Percentiles rank a stretch among this genome's conserved stretches.
Evolutionary conservation across 202 grass and related monocot genomes (phyloP).

Genomic region (Elaeis oleifera): DNA sequence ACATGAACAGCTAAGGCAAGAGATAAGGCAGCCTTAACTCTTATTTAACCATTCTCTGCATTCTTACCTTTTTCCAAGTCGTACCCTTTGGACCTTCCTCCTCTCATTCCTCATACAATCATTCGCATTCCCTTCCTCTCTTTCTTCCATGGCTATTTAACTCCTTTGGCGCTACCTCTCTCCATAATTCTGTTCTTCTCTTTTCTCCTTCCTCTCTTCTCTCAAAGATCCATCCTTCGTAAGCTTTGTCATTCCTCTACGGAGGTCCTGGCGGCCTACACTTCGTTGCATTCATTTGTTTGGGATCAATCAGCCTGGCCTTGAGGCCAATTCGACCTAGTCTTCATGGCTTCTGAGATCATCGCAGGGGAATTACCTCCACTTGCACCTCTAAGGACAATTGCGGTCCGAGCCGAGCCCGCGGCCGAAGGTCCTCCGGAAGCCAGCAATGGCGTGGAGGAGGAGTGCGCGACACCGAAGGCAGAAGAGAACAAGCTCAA

Average conservation of each 20-base stretch:
- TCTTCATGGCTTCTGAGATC: constrained; percentile 2
- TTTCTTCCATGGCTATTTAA: neutral
- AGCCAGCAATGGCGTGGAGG: neutral
- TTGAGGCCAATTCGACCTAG: neutral
- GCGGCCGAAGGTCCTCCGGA: neutral
- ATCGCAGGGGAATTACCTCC: neutral
- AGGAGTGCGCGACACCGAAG: constrained; percentile 14
- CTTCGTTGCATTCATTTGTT: too few species aligned
- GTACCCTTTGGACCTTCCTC: neutral
- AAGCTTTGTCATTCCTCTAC: too few species aligned
- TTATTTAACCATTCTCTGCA: too few species aligned
- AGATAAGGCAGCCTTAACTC: too few species aligned
- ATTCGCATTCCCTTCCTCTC: too few species aligned
- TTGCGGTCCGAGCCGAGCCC: neutral
- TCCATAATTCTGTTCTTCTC: neutral
- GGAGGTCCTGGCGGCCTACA: too few species aligned
- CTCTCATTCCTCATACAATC: neutral
- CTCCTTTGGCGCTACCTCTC: neutral
- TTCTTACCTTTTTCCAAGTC: neutral
- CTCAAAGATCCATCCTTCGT: too few species aligned
- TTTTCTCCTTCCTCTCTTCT: too few species aligned
- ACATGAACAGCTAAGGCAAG: too few species aligned
- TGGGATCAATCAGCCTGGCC: too few species aligned
- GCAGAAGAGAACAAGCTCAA: constrained; percentile 13
- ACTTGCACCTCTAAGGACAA: constrained; percentile 1